Evolutionary conservation across 768 basidiomycete genomes (phyloP), one percentile per base, ranked within the genome.

Genomic region (Mrakia frigida): DNA sequence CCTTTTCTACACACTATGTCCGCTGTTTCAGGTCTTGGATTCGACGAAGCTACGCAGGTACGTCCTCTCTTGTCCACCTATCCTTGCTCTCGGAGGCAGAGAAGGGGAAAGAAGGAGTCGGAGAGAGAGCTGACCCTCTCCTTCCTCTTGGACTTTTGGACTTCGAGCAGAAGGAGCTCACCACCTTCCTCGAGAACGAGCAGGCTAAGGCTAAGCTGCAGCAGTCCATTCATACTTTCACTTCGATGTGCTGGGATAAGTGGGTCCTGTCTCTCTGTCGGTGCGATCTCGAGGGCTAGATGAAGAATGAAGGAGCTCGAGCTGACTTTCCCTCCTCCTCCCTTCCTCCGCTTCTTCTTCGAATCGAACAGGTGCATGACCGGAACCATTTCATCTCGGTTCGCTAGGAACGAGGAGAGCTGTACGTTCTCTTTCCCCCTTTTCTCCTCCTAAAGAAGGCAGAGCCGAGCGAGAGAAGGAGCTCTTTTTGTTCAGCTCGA

Each of bases 201-300:
- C 76, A 77, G 52, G 25, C 63, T 25, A 73, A 73, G 63, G 76
- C 76, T 13, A 77, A 77, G 76, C 60, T 77, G 4, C 76, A 77
- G 43, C 70, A 71, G 9, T 68, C 63, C 35, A 77, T 77, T 53
- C 76, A 77, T 63, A 77, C 76, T 10, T 77, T 77, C 60, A 71
- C 73, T 23, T 31, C 41, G 2, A 74, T 74, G 73, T 74, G 43
- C 65, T 74, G 73, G 60, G 73, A 74, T 21, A 74, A 61, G 73
- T 74, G 37, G 33, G 56, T 28, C 10, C 63, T 31, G 21, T 23
- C 37, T 52, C 31, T 23, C 6, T 69, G 52, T 35, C 52, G 9
- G 9, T 31, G 68, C 60, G 18, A 14, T n/a, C 41, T 46, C 23
- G 41, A 14, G 39, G 39, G 25, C 10, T 5, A 46, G 23, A 28